Conservation (phyloP, 2,329 filamentous ascomycete genomes). For the Sclerotinia subarctica region DNA sequence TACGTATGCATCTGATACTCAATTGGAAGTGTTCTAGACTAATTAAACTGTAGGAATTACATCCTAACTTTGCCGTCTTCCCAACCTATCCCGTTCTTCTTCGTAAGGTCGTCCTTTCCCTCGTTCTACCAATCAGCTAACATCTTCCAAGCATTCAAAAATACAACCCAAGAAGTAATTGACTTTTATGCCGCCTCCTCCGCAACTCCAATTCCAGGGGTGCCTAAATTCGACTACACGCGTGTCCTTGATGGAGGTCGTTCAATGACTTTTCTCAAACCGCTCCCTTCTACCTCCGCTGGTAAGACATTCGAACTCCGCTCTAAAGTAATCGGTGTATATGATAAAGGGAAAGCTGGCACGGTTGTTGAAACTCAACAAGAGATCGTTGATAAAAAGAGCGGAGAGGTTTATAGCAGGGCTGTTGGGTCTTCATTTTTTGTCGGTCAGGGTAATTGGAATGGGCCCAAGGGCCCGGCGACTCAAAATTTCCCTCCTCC, state of each 20-base stretch:
- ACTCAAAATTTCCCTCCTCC: constrained; percentile 77
- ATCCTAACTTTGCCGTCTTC: constrained; percentile 83
- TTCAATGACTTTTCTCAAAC: constrained; percentile 60
- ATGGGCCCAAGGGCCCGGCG: constrained; percentile 83
- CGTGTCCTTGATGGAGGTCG: constrained; percentile 67
- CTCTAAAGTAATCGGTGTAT: constrained; percentile 64
- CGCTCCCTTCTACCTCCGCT: constrained; percentile 57
- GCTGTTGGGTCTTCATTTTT: constrained; percentile 62
- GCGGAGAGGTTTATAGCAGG: constrained; percentile 58
- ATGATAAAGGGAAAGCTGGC: constrained; percentile 70
- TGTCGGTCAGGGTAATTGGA: constrained; percentile 73
- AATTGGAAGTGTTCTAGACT: not conserved
- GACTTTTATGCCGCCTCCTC: constrained; percentile 64
- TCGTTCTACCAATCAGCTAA: constrained; percentile 16
- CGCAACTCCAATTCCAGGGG: constrained; percentile 56
- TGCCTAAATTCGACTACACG: constrained; percentile 62
- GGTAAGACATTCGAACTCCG: constrained; percentile 62
- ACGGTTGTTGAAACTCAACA: constrained; percentile 66
- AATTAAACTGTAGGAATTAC: constrained; percentile 62
- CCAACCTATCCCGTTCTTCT: constrained; percentile 55
- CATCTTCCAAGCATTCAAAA: constrained; percentile 56
- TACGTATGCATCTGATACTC: constrained; percentile 57
- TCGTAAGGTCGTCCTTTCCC: constrained; percentile 24
- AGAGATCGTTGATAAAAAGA: constrained; percentile 56
- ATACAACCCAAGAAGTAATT: constrained; percentile 62